Evolutionary conservation across 345 rosid species (phyloP).

Genomic region (Cardiospermum halicacabum): DNA sequence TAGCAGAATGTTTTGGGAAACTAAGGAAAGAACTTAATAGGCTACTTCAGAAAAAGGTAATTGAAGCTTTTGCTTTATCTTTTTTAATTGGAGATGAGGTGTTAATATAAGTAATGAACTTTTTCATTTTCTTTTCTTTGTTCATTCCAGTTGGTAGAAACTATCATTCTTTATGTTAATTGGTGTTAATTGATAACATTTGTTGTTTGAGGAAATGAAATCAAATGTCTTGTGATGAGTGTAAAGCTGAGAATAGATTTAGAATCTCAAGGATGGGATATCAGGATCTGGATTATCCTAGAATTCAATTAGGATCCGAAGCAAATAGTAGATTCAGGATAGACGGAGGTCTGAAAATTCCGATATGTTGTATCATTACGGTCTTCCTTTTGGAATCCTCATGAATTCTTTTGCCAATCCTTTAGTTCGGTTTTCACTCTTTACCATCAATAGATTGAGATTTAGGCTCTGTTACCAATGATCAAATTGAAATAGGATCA

Average conservation of each 20-base stretch:
- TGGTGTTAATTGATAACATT: neutral
- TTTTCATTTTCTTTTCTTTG: neutral
- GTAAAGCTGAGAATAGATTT: neutral
- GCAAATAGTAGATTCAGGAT: too few relatives aligned
- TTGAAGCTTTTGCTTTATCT: neutral
- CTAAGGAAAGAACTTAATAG: conserved; percentile 79
- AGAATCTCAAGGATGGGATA: neutral
- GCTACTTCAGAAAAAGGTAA: conserved; percentile 73
- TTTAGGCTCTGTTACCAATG: too few relatives aligned
- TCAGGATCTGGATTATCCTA: neutral
- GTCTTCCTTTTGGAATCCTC: too few relatives aligned
- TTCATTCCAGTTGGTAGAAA: neutral
- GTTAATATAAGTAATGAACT: neutral
- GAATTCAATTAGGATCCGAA: too few relatives aligned
- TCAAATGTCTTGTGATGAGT: neutral
- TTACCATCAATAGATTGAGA: too few relatives aligned
- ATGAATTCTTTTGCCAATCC: too few relatives aligned
- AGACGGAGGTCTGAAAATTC: too few relatives aligned
- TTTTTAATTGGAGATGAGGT: neutral
- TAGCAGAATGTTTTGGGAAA: conserved; percentile 81
- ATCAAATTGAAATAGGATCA: too few relatives aligned
- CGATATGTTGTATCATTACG: too few relatives aligned
- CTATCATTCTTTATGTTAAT: neutral
- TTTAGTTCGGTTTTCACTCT: too few relatives aligned
- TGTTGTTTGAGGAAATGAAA: neutral